Conservation (phyloP, 1,139 yeast species). For the Nakaseomyces bracarensis region DNA sequence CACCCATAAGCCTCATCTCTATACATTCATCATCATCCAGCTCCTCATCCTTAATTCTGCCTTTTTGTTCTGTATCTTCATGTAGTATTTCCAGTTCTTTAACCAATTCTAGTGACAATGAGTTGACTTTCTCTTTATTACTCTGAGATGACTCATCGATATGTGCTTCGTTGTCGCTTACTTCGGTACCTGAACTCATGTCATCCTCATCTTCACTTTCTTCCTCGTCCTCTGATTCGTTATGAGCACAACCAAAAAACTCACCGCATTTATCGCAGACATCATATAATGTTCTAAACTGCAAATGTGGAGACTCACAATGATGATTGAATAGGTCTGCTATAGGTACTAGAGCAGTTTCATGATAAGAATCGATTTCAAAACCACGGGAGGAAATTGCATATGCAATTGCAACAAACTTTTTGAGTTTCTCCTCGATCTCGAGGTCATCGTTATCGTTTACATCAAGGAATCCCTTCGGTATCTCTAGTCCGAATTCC, state of each 20-base stretch:
- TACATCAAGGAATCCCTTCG: slow-evolving; percentile 31
- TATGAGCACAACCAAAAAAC: slow-evolving; percentile 46
- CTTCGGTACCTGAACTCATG: slow-evolving; percentile 18
- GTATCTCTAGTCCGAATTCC: slow-evolving; percentile 35
- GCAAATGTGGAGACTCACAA: slow-evolving; percentile 48
- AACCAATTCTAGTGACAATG: background rate
- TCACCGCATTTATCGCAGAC: slow-evolving; percentile 75
- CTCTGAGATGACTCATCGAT: background rate
- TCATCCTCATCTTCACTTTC: slow-evolving; percentile 21
- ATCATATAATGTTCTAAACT: slow-evolving; percentile 62
- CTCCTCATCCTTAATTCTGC: slow-evolving; percentile 32
- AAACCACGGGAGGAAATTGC: slow-evolving; percentile 73
- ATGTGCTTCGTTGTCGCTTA: slow-evolving; percentile 19
- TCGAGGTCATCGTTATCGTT: slow-evolving; percentile 15
- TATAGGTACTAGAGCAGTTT: slow-evolving; percentile 75
- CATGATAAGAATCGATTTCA: slow-evolving; percentile 66
- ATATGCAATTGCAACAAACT: slow-evolving; percentile 46
- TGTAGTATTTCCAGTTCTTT: slow-evolving; percentile 12
- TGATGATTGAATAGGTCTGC: slow-evolving; percentile 84
- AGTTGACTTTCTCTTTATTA: slow-evolving; percentile 15
- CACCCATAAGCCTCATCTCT: slow-evolving; percentile 43
- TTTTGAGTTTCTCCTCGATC: slow-evolving; percentile 27
- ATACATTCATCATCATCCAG: slow-evolving; percentile 43
- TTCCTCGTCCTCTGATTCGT: too few relatives aligned
- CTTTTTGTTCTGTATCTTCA: slow-evolving; percentile 13